A percentile compares a stretch with the other conserved stretches of the same genome.
phyloP scores from a whole-genome alignment of 2,329 filamentous ascomycete genomes.

The Cercospora berteroae region DNA sequence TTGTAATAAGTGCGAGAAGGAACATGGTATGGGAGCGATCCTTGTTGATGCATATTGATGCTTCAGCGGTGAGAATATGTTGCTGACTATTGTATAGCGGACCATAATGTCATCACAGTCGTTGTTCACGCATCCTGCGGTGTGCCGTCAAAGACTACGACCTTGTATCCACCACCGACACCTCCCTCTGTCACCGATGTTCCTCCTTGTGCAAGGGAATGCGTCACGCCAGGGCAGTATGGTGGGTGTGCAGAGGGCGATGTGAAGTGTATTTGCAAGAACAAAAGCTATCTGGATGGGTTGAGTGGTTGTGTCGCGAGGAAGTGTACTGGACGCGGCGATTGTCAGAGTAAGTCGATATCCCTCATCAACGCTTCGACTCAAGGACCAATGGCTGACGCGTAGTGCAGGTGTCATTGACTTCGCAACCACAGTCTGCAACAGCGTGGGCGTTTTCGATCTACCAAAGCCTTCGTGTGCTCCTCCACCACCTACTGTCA shows the following conservation, averaged over 20 bases:
- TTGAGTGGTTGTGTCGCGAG: neutral
- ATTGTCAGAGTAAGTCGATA: neutral
- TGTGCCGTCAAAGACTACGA: neutral
- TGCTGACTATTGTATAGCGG: neutral
- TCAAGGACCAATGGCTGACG: neutral
- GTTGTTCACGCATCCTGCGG: slow-evolving; percentile 8
- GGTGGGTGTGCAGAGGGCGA: slow-evolving; percentile 5
- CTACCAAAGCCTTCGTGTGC: neutral
- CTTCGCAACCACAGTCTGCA: neutral
- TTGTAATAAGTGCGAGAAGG: neutral
- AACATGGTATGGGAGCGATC: neutral
- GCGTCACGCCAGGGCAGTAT: neutral
- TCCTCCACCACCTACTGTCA: neutral
- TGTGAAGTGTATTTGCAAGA: slow-evolving; percentile 5
- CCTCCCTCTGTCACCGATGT: slow-evolving; percentile 4
- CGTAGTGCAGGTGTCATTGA: neutral
- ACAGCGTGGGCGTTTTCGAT: neutral
- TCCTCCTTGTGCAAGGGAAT: neutral
- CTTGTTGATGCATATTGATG: neutral
- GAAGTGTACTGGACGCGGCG: neutral
- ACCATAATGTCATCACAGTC: slow-evolving; percentile 5
- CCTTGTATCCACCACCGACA: slow-evolving; percentile 1
- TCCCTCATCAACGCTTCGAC: too few relatives aligned
- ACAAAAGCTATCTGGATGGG: neutral
- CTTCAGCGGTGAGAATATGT: neutral